A percentile compares a stretch with the other conserved stretches of the same genome.
These are phyloP conservation scores for Agaricus bisporus DNA, from an alignment of 768 basidiomycete genomes.

Conservation along the genomic window DNA sequence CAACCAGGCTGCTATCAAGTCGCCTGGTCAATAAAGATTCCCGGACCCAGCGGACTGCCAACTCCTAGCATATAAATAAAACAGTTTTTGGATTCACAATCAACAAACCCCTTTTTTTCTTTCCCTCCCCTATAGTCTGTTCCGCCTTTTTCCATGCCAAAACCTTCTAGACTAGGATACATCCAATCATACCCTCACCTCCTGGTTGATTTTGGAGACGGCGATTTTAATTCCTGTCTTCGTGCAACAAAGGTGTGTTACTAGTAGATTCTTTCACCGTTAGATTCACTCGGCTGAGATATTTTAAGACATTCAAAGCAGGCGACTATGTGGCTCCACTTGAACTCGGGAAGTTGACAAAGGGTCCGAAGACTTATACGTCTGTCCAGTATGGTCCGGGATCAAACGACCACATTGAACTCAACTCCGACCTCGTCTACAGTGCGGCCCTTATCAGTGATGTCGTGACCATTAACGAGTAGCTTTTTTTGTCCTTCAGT, in stretches of 20 bases:
- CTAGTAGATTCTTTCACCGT: not conserved
- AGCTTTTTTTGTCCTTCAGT: constrained; percentile 22
- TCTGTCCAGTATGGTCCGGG: constrained; percentile 47
- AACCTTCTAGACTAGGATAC: constrained; percentile 23
- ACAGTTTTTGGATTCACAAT: too few species aligned
- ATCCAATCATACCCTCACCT: constrained; percentile 29
- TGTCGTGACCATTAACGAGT: not conserved
- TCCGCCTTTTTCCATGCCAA: constrained; percentile 13
- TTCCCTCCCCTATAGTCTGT: not conserved
- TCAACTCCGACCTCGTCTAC: constrained; percentile 57
- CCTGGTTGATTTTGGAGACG: constrained; percentile 29
- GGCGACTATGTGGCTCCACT: constrained; percentile 32
- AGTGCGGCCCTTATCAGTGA: constrained; percentile 25
- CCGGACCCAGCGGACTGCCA: too few species aligned
- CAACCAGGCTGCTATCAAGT: too few species aligned
- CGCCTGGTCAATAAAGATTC: too few species aligned
- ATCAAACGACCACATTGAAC: constrained; percentile 42
- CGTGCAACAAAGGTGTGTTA: constrained; percentile 26
- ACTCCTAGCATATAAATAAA: too few species aligned
- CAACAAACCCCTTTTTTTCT: too few species aligned
- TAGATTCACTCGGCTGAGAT: not conserved
- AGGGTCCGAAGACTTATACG: constrained; percentile 36
- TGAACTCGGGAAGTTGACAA: constrained; percentile 19
- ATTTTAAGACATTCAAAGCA: constrained; percentile 26
- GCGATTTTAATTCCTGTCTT: constrained; percentile 30